phyloP scores from a whole-genome alignment of 2,329 filamentous ascomycete genomes.

The Cercospora brassicicola region DNA sequence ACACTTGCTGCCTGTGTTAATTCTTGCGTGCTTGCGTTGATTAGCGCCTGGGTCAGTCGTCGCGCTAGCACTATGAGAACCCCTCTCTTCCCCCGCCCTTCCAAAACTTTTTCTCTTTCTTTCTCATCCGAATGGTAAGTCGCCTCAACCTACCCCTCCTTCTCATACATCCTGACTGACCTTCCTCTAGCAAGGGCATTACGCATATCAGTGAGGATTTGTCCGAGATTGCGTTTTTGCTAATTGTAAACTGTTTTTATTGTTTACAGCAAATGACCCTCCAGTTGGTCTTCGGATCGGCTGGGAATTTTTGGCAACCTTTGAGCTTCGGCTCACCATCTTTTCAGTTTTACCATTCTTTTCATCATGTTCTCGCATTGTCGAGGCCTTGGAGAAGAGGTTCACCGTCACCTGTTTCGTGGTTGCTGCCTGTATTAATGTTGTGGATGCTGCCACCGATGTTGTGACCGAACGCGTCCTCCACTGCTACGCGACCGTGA shows the following conservation, averaged over 20 bases:
- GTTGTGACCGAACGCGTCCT: neutral
- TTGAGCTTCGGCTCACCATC: neutral
- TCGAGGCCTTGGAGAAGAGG: neutral
- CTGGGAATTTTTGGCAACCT: conserved; percentile 72
- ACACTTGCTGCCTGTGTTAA: neutral
- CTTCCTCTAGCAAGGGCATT: conserved; percentile 66
- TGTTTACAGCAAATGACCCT: conserved; percentile 55
- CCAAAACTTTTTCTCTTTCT: neutral
- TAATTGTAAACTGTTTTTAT: conserved; percentile 71
- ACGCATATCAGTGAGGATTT: conserved; percentile 82
- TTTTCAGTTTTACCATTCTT: neutral
- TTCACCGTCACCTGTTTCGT: neutral
- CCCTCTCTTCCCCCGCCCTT: neutral
- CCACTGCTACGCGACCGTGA: neutral
- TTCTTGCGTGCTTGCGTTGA: neutral
- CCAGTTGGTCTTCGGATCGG: conserved; percentile 66
- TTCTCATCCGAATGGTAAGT: neutral
- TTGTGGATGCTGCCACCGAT: neutral
- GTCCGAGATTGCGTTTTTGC: conserved; percentile 85
- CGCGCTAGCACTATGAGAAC: neutral
- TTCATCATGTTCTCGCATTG: neutral
- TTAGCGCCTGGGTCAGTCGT: neutral
- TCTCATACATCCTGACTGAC: neutral
- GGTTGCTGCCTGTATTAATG: neutral
- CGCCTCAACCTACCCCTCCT: neutral